A percentile compares a stretch with the other conserved stretches of the same genome.
Evolutionary conservation across 352 stramenopile species (phyloP).

Genomic region (Phytophthora syringae): DNA sequence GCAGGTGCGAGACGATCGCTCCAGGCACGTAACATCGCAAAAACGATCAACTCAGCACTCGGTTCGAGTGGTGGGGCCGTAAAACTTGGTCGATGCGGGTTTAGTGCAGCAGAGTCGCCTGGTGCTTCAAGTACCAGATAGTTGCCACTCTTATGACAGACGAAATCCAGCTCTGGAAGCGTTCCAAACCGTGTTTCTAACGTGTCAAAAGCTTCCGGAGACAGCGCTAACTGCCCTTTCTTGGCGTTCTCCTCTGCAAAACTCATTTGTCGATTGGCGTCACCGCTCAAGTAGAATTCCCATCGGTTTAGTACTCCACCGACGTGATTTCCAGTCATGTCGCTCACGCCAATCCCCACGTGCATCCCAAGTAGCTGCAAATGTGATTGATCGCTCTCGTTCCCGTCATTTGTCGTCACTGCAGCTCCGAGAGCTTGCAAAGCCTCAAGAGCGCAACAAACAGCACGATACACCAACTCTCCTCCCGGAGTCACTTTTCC

Average conservation of each 20-base stretch:
- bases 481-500: constrained; percentile 43
- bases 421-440: constrained; percentile 46
- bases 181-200: constrained; percentile 33
- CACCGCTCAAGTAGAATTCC: constrained; percentile 88
- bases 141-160: constrained; percentile 51
- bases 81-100: background rate
- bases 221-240: constrained; percentile 81
- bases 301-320: constrained; percentile 83
- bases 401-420: constrained; percentile 2
- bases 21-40: constrained; percentile 72
- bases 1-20: constrained; percentile 70
- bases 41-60: constrained; percentile 56
- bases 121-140: constrained; percentile 46
- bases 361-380: constrained; percentile 72
- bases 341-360: constrained; percentile 81
- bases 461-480: constrained; percentile 60
- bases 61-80: constrained; percentile 15
- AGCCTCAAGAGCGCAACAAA: constrained; percentile 66
- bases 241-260: constrained; percentile 67
- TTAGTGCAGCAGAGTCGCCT: background rate
- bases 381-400: constrained; percentile 20
- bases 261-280: constrained; percentile 86
- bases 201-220: constrained; percentile 50
- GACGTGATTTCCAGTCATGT: constrained; percentile 81
- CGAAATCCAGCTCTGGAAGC: constrained; percentile 26